Conservation (phyloP, 495 filamentous ascomycete species). For the Bacidia gigantensis region DNA sequence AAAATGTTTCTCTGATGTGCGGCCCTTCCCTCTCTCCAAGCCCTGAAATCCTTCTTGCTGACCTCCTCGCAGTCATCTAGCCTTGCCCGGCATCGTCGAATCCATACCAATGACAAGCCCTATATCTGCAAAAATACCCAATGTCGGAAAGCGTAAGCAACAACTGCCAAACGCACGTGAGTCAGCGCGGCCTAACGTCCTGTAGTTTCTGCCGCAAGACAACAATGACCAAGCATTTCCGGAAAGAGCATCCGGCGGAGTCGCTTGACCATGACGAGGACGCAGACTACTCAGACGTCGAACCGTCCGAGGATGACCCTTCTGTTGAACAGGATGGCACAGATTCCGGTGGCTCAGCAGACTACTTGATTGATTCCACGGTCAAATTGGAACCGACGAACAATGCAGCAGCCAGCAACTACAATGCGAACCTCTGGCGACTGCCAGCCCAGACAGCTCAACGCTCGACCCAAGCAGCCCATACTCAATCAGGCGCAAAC, state of each 20-base stretch:
- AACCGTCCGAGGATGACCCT: slow-evolving; percentile 17
- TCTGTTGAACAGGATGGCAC: slow-evolving; percentile 27
- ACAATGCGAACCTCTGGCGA: slow-evolving; percentile 12
- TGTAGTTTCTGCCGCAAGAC: slow-evolving; percentile 76
- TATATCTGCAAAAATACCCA: slow-evolving; percentile 65
- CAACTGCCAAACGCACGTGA: not conserved
- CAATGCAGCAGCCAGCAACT: slow-evolving; percentile 9
- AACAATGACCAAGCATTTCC: slow-evolving; percentile 65
- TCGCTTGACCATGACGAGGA: slow-evolving; percentile 13
- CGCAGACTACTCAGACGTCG: slow-evolving; percentile 12
- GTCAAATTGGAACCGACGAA: not conserved
- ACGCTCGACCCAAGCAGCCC: slow-evolving; percentile 1
- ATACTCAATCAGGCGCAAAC: not conserved
- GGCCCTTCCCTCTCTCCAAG: not conserved
- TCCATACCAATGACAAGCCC: slow-evolving; percentile 76
- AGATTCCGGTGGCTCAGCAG: slow-evolving; percentile 18
- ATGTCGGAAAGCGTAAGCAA: slow-evolving; percentile 64
- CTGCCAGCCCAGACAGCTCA: slow-evolving; percentile 12
- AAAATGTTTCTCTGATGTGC: slow-evolving; percentile 77
- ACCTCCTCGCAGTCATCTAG: slow-evolving; percentile 55
- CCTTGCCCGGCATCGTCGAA: slow-evolving; percentile 72
- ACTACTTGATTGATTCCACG: slow-evolving; percentile 1
- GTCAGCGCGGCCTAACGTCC: not conserved
- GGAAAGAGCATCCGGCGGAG: slow-evolving; percentile 15
- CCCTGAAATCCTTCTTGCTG: slow-evolving; percentile 12